Percentiles rank a stretch among this genome's conserved stretches.
phyloP scores from a whole-genome alignment of 768 basidiomycete genomes.

The Tricholoma sp. region DNA sequence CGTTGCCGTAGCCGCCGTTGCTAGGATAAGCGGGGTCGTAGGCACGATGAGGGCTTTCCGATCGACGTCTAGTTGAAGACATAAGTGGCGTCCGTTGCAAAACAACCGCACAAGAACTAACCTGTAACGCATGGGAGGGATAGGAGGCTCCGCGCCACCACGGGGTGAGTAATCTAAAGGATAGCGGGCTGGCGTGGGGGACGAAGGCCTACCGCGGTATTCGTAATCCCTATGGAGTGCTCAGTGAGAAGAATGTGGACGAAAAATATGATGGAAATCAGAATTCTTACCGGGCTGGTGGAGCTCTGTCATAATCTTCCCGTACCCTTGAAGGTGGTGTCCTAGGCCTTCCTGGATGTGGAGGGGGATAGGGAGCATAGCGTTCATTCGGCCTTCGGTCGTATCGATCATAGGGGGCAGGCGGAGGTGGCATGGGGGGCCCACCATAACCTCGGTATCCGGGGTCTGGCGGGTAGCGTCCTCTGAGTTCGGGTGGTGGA shows the following conservation, averaged over 20 bases:
- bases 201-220: conserved; percentile 44
- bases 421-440: conserved; percentile 42
- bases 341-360: conserved; percentile 51
- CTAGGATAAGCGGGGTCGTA: conserved; percentile 49
- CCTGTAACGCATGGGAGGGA: conserved; percentile 42
- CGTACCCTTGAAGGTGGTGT: conserved; percentile 48
- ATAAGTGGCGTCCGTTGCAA: not conserved
- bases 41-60: conserved; percentile 57
- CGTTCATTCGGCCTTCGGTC: conserved; percentile 53
- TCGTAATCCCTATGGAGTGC: conserved; percentile 49
- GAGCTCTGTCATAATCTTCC: conserved; percentile 60
- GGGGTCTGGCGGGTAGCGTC: conserved; percentile 54
- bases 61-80: conserved; percentile 51
- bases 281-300: conserved; percentile 44
- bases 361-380: conserved; percentile 38
- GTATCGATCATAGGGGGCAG: conserved; percentile 56
- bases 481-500: conserved; percentile 45
- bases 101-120: conserved; percentile 16
- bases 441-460: conserved; percentile 49
- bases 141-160: conserved; percentile 35
- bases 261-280: not conserved
- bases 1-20: conserved; percentile 38
- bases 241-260: not conserved
- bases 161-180: conserved; percentile 50
- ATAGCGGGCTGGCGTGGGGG: conserved; percentile 46